Evolutionary conservation across 139 green algal species (phyloP), one percentile per base, ranked within the genome.

Genomic region (Coccomyxa sp.): DNA sequence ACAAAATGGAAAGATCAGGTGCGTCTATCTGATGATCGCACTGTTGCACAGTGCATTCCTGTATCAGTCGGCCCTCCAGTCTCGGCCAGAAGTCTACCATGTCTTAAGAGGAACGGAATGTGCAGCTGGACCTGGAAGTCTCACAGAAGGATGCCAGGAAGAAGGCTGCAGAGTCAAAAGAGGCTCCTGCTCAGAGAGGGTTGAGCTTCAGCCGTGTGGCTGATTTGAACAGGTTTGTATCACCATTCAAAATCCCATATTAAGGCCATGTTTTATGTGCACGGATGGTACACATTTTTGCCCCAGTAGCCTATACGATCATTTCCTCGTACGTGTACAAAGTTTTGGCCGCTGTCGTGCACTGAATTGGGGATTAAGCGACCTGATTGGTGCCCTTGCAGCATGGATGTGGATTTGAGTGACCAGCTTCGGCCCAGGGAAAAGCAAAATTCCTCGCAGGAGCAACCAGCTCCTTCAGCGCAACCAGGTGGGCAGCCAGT

Each of bases 1-100:
- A 93, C 88, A 13, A 91, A 96, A 82, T 97, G 94, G 94, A 85
- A 93, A 85, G 86, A 86, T 16, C 58, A 85, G 84, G 87, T 88
- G 66, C 10, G 31, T 32, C 25, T 0, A 9, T 23, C 7, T 13
- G 38, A 51, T 51, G 38, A 51, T 3, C 7, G 38, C 7, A n/a
- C 25, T 31, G 58, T 27, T 75, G 79, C 58, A 17, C 3, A 30
- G 66, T 10, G 23, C 66, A 74, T 27, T 27, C 21, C 66, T 74
- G 66, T 30, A 27, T 23, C 66, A 23, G 21, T 23, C 21, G 4
- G 66, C 66, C 23, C 66, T 74, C 21, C 9, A 27, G 66, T 23
- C 4, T 23, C 9, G 21, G 9, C 10, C 21, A 7, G 66, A 23
- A 30, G 4, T 23, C 4, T 74, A 27, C 66, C 10, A 9, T 23